Percentiles rank a stretch among this genome's conserved stretches.
Conservation (phyloP, 2,329 filamentous ascomycete species). For the Xylariomycetidae sp. region DNA sequence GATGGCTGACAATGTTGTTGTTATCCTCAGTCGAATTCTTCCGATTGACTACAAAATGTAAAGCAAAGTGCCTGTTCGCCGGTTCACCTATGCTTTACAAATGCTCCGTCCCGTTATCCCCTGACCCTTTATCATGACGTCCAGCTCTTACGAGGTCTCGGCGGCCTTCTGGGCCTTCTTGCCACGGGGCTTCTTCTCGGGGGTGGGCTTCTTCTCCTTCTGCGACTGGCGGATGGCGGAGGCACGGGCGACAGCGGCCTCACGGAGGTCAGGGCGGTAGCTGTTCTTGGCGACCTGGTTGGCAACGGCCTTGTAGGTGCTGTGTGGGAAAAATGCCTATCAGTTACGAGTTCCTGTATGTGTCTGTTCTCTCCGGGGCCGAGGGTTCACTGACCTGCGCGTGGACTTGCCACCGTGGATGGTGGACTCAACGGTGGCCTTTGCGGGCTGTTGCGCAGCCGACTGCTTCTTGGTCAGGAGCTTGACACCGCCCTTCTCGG, state of each 20-base stretch:
- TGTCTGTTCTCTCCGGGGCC: background rate
- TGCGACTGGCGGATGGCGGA: constrained; percentile 78
- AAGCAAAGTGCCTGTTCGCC: constrained; percentile 16
- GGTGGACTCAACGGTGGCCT: constrained; percentile 57
- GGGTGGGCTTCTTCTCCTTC: constrained; percentile 68
- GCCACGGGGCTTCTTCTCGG: constrained; percentile 71
- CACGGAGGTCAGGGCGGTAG: constrained; percentile 77
- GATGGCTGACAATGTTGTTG: constrained; percentile 1
- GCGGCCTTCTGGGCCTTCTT: constrained; percentile 71
- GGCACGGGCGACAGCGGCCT: constrained; percentile 76
- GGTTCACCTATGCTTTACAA: constrained; percentile 12
- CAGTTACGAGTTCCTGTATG: constrained; percentile 3
- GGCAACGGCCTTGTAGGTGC: constrained; percentile 86
- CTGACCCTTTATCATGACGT: constrained; percentile 9
- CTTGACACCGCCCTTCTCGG: constrained; percentile 72
- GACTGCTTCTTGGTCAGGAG: constrained; percentile 80
- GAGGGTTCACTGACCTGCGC: constrained; percentile 62
- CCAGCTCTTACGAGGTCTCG: constrained; percentile 34
- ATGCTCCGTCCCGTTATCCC: constrained; percentile 12
- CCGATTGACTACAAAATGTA: constrained; percentile 19
- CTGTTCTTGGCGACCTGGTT: constrained; percentile 73
- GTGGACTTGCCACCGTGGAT: constrained; percentile 67
- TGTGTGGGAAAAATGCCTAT: constrained; percentile 28
- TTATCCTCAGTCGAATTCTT: constrained; percentile 11
- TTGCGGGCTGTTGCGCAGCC: constrained; percentile 66